Evolutionary conservation across 164 flowering plant species (phyloP).

Genomic region (Macadamia tetraphylla): DNA sequence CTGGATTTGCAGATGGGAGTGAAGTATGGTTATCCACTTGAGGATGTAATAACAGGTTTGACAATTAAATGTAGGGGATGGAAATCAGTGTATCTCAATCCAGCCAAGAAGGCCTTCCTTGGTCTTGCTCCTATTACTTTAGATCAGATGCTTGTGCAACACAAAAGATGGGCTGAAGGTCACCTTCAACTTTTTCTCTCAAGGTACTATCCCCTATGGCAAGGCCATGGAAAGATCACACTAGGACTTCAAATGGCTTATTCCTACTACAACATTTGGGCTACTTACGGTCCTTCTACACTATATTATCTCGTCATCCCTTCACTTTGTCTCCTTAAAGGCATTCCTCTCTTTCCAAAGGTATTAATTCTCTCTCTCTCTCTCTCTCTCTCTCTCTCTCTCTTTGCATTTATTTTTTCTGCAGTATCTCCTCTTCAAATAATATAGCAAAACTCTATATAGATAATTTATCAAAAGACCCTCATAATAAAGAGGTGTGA

Average conservation of each 20-base stretch:
- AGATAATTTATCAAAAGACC: too few relatives aligned
- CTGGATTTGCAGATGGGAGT: conserved; percentile 29
- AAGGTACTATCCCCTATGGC: conserved; percentile 16
- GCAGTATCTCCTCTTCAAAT: too few relatives aligned
- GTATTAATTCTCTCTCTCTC: conserved; percentile 8
- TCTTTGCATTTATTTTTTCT: too few relatives aligned
- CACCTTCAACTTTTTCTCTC: conserved; percentile 27
- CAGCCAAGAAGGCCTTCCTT: conserved; percentile 16
- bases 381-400: not conserved
- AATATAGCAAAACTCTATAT: too few relatives aligned
- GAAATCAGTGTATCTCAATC: conserved; percentile 29
- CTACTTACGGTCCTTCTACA: conserved; percentile 18
- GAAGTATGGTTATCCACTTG: conserved; percentile 29
- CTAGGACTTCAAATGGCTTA: conserved; percentile 26
- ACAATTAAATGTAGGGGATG: conserved; percentile 36
- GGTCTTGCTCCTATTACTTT: conserved; percentile 27
- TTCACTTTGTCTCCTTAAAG: conserved; percentile 22
- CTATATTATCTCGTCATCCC: conserved; percentile 20
- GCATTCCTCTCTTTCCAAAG: conserved; percentile 25
- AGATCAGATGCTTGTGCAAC: conserved; percentile 23
- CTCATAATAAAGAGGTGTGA: too few relatives aligned
- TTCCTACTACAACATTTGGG: conserved; percentile 21
- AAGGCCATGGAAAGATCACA: conserved; percentile 21
- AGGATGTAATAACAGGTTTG: conserved; percentile 36
- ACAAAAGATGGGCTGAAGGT: conserved; percentile 36